Conservation (phyloP, 768 basidiomycete species). For the Lyophyllum decastes region DNA sequence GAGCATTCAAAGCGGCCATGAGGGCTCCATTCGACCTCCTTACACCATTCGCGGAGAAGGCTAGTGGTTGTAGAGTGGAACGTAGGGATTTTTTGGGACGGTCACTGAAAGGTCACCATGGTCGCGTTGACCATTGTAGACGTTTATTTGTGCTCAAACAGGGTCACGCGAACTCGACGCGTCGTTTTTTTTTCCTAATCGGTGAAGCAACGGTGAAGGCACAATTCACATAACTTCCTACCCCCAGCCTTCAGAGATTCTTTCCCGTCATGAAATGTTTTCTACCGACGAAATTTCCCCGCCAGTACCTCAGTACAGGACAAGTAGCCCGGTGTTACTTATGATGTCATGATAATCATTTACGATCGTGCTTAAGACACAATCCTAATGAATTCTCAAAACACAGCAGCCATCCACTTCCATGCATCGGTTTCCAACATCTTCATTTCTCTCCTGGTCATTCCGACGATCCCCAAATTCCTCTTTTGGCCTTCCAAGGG, state of each 20-base stretch:
- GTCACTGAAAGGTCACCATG: too few relatives aligned
- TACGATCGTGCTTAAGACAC: not conserved
- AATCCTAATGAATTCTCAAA: not conserved
- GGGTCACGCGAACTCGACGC: not conserved
- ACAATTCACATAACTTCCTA: too few relatives aligned
- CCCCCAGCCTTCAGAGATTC: too few relatives aligned
- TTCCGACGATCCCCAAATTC: too few relatives aligned
- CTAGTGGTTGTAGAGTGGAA: not conserved
- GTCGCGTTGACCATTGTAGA: not conserved
- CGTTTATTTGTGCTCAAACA: not conserved
- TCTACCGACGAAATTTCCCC: too few relatives aligned
- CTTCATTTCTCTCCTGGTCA: too few relatives aligned
- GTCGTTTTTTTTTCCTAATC: not conserved
- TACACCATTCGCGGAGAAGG: not conserved
- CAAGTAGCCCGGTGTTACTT: too few relatives aligned
- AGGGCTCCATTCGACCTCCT: not conserved
- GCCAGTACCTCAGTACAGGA: too few relatives aligned
- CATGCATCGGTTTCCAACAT: too few relatives aligned
- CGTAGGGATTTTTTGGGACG: not conserved
- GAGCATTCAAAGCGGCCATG: not conserved
- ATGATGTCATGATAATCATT: not conserved
- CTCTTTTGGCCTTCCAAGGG: not conserved
- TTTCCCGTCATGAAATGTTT: too few relatives aligned
- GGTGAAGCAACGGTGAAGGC: too few relatives aligned
- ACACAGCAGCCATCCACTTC: too few relatives aligned